phyloP scores from a whole-genome alignment of 2,329 filamentous ascomycete species.

The Coniochaeta hoffmannii region DNA sequence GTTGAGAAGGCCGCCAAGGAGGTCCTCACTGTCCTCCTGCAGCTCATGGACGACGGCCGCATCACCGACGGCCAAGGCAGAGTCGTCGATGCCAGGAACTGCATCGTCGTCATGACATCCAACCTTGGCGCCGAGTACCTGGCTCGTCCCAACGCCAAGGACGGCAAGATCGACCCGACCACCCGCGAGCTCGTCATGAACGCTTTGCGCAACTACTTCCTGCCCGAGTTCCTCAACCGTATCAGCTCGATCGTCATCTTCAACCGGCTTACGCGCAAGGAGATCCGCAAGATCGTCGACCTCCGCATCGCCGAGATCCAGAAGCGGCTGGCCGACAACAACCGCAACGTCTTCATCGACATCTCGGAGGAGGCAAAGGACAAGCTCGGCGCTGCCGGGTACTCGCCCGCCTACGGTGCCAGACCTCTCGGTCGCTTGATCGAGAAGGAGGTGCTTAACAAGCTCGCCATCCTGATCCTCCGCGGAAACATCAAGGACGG shows the following conservation, averaged over 20 bases:
- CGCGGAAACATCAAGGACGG: slow-evolving; percentile 79
- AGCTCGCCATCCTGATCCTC: slow-evolving; percentile 83
- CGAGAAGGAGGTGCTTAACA: slow-evolving; percentile 95
- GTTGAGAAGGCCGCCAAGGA: slow-evolving; percentile 99
- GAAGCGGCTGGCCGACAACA: slow-evolving; percentile 78
- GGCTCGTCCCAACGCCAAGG: slow-evolving; percentile 66
- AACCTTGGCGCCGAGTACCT: slow-evolving; percentile 94
- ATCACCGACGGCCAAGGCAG: slow-evolving; percentile 98
- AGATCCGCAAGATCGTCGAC: slow-evolving; percentile 95
- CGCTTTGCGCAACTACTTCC: slow-evolving; percentile 88
- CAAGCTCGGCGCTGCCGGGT: slow-evolving; percentile 84
- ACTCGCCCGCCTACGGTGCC: slow-evolving; percentile 92
- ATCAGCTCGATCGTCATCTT: slow-evolving; percentile 97
- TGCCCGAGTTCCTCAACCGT: slow-evolving; percentile 97
- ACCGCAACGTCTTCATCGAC: slow-evolving; percentile 77
- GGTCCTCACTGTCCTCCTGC: slow-evolving; percentile 90
- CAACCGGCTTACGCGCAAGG: slow-evolving; percentile 82
- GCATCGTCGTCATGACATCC: slow-evolving; percentile 98
- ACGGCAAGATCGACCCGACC: slow-evolving; percentile 78
- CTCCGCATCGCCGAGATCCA: slow-evolving; percentile 83
- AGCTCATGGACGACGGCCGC: slow-evolving; percentile 98
- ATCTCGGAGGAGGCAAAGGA: slow-evolving; percentile 82
- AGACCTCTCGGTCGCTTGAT: slow-evolving; percentile 83
- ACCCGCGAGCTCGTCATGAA: slow-evolving; percentile 88
- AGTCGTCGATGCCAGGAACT: slow-evolving; percentile 92